Evolutionary conservation across 2,329 filamentous ascomycete genomes (phyloP), one percentile per base, ranked within the genome.

Genomic region (Akanthomyces muscarius): DNA sequence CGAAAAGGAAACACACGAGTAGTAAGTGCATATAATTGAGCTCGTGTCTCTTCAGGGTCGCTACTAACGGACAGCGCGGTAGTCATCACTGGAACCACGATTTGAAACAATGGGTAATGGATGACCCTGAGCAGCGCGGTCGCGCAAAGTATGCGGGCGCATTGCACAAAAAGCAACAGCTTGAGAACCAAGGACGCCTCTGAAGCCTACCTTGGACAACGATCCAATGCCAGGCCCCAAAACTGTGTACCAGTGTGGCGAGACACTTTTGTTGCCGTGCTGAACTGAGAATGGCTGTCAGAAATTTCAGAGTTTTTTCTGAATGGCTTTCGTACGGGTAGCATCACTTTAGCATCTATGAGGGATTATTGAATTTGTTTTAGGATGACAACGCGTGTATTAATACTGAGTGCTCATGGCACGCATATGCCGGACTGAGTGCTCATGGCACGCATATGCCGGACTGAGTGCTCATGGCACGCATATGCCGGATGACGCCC

Each of bases 1-100:
- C 62, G 81, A 84, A 0, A 76, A 78, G 2, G 89, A 87, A 1
- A 77, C 85, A 61, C 89, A 83, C 76, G 76, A 84, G 69, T 83
- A 83, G 87, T 89, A 74, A 73, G 86, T 79, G 16, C 36, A 55
- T 6, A 25, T 10, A 6, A 13, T 21, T 7, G 6, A 23, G n/a
- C 21, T 23, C 5, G 21, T 13, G 21, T 6, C 21, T 23, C 11
- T 4, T 30, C 63, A 55, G 36, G 66, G 59, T 61, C 51, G 33
- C 21, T 21, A 30, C 33, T 58, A 18, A 58, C 21, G 25, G 42
- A 23, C n/a, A 8, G 25, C 28, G 10, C 16, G 21, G 8, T 63
- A 89, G 87, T 25, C 87, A 90, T 71, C 75, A 73, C 41, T 90
- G 87, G 86, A 75, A 83, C 51, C 75, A 82, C 4, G 78, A 83